Evolutionary conservation across 371 early-diverging fungal species (phyloP).

Genomic region (Mycotypha africana): DNA sequence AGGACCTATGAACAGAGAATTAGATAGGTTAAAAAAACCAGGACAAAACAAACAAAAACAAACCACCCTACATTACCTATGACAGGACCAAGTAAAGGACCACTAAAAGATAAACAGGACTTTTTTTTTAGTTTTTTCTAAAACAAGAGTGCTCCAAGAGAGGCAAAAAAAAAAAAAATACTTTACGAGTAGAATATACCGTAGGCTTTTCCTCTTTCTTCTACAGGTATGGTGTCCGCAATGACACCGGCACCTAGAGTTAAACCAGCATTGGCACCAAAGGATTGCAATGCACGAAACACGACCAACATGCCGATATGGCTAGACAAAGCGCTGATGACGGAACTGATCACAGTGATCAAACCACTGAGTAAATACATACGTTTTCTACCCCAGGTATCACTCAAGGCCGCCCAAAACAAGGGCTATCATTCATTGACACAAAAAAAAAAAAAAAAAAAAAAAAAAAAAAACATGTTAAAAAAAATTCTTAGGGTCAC

Average conservation of each 20-base stretch:
- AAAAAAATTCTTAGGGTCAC: neutral
- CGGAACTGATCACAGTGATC: conserved; percentile 50
- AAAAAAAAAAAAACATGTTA: neutral
- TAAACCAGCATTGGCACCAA: conserved; percentile 58
- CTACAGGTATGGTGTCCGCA: conserved; percentile 27
- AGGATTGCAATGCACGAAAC: conserved; percentile 62
- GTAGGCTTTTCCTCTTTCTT: conserved; percentile 26
- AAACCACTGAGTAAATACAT: conserved; percentile 52
- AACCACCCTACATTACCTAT: too few species aligned
- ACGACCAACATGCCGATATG: conserved; percentile 48
- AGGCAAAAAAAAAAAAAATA: too few species aligned
- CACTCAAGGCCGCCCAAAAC: conserved; percentile 63
- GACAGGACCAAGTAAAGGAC: conserved; percentile 34
- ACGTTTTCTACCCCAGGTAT: conserved; percentile 52
- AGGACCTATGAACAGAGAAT: too few species aligned
- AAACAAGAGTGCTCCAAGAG: too few species aligned
- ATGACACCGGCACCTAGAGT: conserved; percentile 44
- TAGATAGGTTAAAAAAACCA: too few species aligned
- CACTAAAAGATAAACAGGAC: conserved; percentile 1
- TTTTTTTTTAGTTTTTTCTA: too few species aligned
- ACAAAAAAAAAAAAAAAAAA: too few species aligned
- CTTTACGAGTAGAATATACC: conserved; percentile 34
- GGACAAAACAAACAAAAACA: too few species aligned
- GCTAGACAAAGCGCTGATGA: conserved; percentile 53
- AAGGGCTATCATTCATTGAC: too few species aligned